Conservation (phyloP, 2,329 filamentous ascomycete genomes). For the Colletotrichum sp. region DNA sequence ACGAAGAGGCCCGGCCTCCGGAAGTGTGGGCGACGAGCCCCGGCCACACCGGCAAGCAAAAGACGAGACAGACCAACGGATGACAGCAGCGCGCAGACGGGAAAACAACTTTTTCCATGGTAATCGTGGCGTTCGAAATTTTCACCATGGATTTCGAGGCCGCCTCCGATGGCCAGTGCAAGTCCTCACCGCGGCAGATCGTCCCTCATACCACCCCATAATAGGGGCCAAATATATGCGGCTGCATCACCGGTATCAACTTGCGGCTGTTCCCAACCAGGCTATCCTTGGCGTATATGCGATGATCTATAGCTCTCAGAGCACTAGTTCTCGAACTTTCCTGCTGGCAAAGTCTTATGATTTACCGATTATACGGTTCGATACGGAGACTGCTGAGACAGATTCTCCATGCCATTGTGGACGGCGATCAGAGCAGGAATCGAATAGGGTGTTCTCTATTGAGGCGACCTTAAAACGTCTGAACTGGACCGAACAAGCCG, state of each 20-base stretch:
- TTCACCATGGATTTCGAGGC: background rate
- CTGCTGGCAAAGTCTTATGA: background rate
- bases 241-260: slow-evolving; percentile 3
- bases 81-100: background rate
- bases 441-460: background rate
- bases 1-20: background rate
- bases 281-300: background rate
- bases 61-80: background rate
- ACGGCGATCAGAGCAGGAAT: background rate
- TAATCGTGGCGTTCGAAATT: background rate
- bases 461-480: background rate
- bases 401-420: background rate
- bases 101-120: background rate
- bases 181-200: background rate
- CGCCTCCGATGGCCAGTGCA: background rate
- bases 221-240: slow-evolving; percentile 5
- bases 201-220: background rate
- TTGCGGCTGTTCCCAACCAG: background rate
- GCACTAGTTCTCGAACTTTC: slow-evolving; percentile 6
- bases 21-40: background rate
- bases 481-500: background rate
- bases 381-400: background rate
- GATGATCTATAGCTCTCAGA: background rate
- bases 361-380: background rate
- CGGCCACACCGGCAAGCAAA: background rate